A percentile compares a stretch with the other conserved stretches of the same genome.
phyloP scores from a whole-genome alignment of 306 rosid genomes.

The Cicer bijugum region DNA sequence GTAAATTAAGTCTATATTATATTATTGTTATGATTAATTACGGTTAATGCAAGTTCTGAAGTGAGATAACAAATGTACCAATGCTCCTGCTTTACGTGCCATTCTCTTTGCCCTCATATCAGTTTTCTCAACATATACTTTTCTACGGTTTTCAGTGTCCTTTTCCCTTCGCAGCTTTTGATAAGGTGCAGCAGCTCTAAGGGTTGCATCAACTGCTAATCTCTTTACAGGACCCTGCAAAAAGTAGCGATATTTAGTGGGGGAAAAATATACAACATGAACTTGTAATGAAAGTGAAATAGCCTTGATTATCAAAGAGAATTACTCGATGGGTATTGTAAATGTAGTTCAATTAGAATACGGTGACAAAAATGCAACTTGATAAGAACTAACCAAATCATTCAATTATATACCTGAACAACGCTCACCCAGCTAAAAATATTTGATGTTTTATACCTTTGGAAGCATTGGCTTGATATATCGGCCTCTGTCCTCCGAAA shows the following conservation, averaged over 20 bases:
- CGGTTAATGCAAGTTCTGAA: slow-evolving; percentile 24
- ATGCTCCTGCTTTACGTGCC: slow-evolving; percentile 99
- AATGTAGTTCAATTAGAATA: slow-evolving; percentile 29
- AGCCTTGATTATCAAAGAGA: slow-evolving; percentile 18
- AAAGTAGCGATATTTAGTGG: slow-evolving; percentile 30
- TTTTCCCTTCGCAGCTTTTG: slow-evolving; percentile 91
- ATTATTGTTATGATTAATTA: slow-evolving; percentile 2
- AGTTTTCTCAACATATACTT: slow-evolving; percentile 90
- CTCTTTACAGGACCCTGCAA: slow-evolving; percentile 88
- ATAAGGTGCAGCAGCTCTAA: slow-evolving; percentile 97
- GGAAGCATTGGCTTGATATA: slow-evolving; percentile 98
- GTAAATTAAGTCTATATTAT: slow-evolving; percentile 19
- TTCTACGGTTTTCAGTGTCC: slow-evolving; percentile 65
- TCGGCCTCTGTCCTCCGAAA: slow-evolving; percentile 98
- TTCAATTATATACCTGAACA: slow-evolving; percentile 29
- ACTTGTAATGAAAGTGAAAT: slow-evolving; percentile 5
- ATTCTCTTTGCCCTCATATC: slow-evolving; percentile 98
- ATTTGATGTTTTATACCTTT: slow-evolving; percentile 53
- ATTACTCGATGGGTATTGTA: not conserved
- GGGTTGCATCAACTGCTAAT: slow-evolving; percentile 97
- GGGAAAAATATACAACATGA: slow-evolving; percentile 15
- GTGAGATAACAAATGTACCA: slow-evolving; percentile 61
- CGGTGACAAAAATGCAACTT: slow-evolving; percentile 10
- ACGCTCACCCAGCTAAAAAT: slow-evolving; percentile 17
- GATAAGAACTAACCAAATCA: slow-evolving; percentile 15